phyloP scores from a whole-genome alignment of 2,329 filamentous ascomycete species.

The Colletotrichum falcatum region DNA sequence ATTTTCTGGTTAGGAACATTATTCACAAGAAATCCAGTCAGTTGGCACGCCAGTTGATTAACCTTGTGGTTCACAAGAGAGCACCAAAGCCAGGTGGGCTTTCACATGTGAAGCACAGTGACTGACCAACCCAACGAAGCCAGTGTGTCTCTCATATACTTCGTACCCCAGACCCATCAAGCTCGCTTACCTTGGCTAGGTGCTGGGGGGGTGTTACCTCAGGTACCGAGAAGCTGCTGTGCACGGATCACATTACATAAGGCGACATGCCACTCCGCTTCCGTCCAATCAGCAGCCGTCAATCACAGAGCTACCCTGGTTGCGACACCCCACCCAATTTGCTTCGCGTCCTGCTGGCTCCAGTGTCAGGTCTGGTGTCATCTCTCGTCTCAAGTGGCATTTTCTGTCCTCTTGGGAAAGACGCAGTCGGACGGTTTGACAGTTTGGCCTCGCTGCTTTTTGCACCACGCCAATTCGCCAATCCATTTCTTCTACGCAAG shows the following conservation, averaged over 20 bases:
- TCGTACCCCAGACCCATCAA: slow-evolving; percentile 26
- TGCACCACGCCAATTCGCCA: background rate
- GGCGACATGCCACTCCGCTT: background rate
- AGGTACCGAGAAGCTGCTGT: background rate
- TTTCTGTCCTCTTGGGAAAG: slow-evolving; percentile 32
- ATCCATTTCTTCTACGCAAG: background rate
- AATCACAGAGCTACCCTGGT: slow-evolving; percentile 17
- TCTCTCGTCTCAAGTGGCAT: slow-evolving; percentile 29
- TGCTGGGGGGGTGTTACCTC: background rate
- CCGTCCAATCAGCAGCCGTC: slow-evolving; percentile 15
- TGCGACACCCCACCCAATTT: background rate
- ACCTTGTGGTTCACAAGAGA: background rate
- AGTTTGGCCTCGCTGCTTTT: too few species aligned
- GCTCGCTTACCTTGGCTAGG: slow-evolving; percentile 7
- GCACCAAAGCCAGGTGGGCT: slow-evolving; percentile 4
- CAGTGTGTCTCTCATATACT: background rate
- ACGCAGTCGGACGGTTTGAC: too few species aligned
- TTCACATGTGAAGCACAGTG: slow-evolving; percentile 35
- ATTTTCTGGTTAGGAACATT: too few species aligned
- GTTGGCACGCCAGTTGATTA: background rate
- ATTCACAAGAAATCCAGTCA: too few species aligned
- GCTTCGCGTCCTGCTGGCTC: slow-evolving; percentile 19
- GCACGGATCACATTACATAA: slow-evolving; percentile 13
- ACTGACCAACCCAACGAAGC: background rate
- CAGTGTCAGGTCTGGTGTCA: slow-evolving; percentile 4